Base-by-base conservation (phyloP, 306 rosid genomes). In the Begonia peltatifolia region DNA sequence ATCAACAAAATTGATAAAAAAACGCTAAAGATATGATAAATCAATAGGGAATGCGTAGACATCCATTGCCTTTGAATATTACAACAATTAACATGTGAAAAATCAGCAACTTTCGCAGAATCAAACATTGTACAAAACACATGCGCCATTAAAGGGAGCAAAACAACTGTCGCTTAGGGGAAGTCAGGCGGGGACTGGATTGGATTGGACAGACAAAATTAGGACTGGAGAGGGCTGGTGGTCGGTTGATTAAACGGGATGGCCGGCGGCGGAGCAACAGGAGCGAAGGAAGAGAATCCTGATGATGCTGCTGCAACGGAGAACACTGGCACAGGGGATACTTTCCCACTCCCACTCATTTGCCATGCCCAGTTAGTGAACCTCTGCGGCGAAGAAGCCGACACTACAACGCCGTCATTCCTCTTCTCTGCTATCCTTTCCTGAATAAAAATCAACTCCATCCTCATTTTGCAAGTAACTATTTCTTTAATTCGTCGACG, bases 271-370 rank as follows among this genome's bases (percentile, higher is more conserved):
- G 46, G 38, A 55, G 60, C 42, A 36, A 61, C 42, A 20, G 47
- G 14, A 42, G 17, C 52, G 53, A 72, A 36, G 64, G 77, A 64
- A 58, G 80, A 68, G 84, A 78, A 78, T 78, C 84, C 80, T 74
- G 84, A 78, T 78, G 84, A 78, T 78, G 84, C 84, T 74, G 84
- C 84, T 74, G 84, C 84, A 68, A 42, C 35, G 42, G 80, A 66
- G 64, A 63, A 70, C 6, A 63, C 36, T 1, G 72, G 73, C 67
- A 60, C 9, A 14, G 76, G 57, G 57, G 67, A 35, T 9, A 62
- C 61, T 6, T 47, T 56, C 18, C 17, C 56, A 56, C 64, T 73
- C 47, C 50, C 63, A 16, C 66, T 62, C 16, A 73, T 58, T 70
- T 73, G 68, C 70, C 79, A 70, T 61, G 63, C 77, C 79, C 72